These are phyloP conservation scores for Verbena officinalis DNA, from an alignment of 257 asterid species.

Conservation along the genomic window DNA sequence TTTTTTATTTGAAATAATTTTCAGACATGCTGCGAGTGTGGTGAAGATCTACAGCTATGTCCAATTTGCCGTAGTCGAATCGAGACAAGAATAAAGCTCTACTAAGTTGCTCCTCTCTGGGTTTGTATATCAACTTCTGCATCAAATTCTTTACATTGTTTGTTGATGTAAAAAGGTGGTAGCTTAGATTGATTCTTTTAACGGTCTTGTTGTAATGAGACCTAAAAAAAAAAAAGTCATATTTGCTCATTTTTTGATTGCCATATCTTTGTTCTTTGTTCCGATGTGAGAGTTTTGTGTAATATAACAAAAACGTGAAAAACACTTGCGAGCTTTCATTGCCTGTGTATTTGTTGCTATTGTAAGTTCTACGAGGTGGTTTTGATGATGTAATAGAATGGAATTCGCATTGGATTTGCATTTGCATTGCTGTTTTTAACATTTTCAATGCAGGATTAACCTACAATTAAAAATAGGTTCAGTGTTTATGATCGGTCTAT, in stretches of 20 bases:
- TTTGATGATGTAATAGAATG: not conserved
- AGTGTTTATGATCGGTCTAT: no score
- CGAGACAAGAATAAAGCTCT: conserved; percentile 81
- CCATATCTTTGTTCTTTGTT: conserved; percentile 30
- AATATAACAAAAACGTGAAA: not conserved
- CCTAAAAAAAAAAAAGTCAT: no score
- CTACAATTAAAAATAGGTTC: no score
- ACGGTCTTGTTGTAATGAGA: not conserved
- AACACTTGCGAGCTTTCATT: conserved; percentile 24
- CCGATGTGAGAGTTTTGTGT: conserved; percentile 19
- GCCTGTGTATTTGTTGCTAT: not conserved
- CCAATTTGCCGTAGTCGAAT: conserved; percentile 79
- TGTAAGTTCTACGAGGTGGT: not conserved
- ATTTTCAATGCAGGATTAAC: no score
- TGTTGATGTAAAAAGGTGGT: conserved; percentile 23
- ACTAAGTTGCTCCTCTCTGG: conserved; percentile 36
- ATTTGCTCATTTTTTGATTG: conserved; percentile 25
- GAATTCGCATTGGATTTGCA: conserved; percentile 2
- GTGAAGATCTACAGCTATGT: conserved; percentile 60
- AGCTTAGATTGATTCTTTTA: not conserved
- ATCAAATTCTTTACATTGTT: conserved; percentile 29
- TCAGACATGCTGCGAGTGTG: conserved; percentile 87
- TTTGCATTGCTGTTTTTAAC: not conserved
- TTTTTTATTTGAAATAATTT: not conserved
- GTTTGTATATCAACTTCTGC: conserved; percentile 22